These are phyloP conservation scores for Penicillium sp. DNA, from an alignment of 2,329 filamentous ascomycete genomes.

Conservation along the genomic window DNA sequence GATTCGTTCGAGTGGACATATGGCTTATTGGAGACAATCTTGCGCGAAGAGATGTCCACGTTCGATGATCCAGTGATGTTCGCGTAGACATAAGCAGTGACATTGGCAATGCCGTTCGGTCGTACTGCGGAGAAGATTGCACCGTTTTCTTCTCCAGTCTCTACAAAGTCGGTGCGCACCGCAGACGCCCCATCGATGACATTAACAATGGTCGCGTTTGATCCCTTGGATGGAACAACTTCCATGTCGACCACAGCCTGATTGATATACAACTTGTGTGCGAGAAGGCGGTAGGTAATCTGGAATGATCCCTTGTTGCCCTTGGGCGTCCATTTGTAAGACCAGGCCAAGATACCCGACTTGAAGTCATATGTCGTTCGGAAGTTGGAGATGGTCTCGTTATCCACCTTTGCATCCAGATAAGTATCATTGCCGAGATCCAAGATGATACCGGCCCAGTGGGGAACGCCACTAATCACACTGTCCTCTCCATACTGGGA, in stretches of 20 bases:
- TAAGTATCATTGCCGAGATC: slow-evolving; percentile 54
- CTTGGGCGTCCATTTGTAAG: slow-evolving; percentile 64
- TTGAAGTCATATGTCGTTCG: slow-evolving; percentile 61
- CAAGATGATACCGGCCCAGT: slow-evolving; percentile 63
- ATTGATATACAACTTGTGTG: slow-evolving; percentile 63
- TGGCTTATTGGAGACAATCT: slow-evolving; percentile 46
- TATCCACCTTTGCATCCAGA: slow-evolving; percentile 61
- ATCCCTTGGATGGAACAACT: slow-evolving; percentile 55
- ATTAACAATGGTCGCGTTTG: slow-evolving; percentile 62
- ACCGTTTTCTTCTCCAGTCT: slow-evolving; percentile 55
- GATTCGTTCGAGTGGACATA: slow-evolving; percentile 59
- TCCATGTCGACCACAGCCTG: slow-evolving; percentile 61
- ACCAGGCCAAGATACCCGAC: slow-evolving; percentile 63
- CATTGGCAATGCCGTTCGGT: slow-evolving; percentile 60
- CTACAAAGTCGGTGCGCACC: slow-evolving; percentile 60
- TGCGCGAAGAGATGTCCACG: slow-evolving; percentile 45
- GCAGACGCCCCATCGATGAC: slow-evolving; percentile 67
- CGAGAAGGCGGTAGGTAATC: slow-evolving; percentile 65
- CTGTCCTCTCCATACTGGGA: slow-evolving; percentile 68
- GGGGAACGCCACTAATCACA: slow-evolving; percentile 69
- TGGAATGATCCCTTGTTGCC: slow-evolving; percentile 51
- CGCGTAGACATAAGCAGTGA: slow-evolving; percentile 61
- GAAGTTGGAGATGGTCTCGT: slow-evolving; percentile 60
- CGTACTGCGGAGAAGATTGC: slow-evolving; percentile 65
- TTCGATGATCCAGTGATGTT: slow-evolving; percentile 41